Conservation (phyloP, 805 yeast genomes). For the Saccharomycopsis olivae region DNA sequence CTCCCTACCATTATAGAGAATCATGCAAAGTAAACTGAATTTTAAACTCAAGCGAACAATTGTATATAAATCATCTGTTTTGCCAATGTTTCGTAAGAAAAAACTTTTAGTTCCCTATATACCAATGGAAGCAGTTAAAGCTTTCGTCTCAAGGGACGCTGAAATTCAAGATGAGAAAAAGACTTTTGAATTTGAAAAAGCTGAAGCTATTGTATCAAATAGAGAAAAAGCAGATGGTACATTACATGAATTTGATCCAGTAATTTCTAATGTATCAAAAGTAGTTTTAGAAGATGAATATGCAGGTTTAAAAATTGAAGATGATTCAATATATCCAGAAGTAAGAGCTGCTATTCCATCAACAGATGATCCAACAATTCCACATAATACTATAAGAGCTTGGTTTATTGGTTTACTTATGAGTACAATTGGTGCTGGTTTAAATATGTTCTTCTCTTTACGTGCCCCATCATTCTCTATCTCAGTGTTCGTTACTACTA, state of each 20-base stretch:
- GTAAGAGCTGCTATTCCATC: conserved; percentile 48
- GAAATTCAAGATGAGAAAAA: conserved; percentile 9
- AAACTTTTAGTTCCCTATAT: not conserved
- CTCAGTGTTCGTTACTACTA: conserved; percentile 35
- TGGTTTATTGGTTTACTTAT: conserved; percentile 30
- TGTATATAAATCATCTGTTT: no score
- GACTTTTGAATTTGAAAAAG: conserved; percentile 9
- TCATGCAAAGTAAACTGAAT: no score
- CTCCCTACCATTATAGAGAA: no score
- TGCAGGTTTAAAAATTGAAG: conserved; percentile 26
- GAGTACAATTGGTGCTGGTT: conserved; percentile 41
- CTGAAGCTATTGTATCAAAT: conserved; percentile 13
- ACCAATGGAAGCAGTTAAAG: conserved; percentile 9
- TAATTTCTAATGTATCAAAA: conserved; percentile 14
- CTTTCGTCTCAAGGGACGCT: conserved; percentile 7
- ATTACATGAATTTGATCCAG: conserved; percentile 13
- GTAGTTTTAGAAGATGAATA: conserved; percentile 25
- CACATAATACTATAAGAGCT: conserved; percentile 37
- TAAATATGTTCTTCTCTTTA: conserved; percentile 46
- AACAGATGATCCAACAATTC: conserved; percentile 34
- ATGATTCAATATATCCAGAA: conserved; percentile 44
- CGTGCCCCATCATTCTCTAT: conserved; percentile 40
- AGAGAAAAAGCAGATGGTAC: conserved; percentile 9
- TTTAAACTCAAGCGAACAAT: no score
- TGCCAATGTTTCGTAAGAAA: conserved; percentile 17